A percentile compares a stretch with the other conserved stretches of the same genome.
Evolutionary conservation across 768 basidiomycete species (phyloP).

Genomic region (Lentinula lateritia): DNA sequence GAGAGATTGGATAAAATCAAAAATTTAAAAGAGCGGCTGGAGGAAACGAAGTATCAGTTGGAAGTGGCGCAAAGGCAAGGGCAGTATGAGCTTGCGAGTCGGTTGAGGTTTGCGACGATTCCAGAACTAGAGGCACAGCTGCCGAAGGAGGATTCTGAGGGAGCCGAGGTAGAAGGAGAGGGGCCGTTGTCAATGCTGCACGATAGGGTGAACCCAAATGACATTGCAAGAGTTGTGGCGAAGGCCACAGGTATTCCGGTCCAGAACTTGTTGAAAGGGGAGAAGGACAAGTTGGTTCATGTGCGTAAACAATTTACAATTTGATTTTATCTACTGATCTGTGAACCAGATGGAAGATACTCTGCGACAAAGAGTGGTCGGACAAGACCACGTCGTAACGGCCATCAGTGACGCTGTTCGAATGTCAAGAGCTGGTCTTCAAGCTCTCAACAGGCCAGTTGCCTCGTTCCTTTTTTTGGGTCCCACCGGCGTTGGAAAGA

Average conservation of each 20-base stretch:
- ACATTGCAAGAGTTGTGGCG: slow-evolving; percentile 85
- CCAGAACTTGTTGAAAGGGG: slow-evolving; percentile 81
- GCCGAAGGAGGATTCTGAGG: slow-evolving; percentile 48
- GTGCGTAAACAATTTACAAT: slow-evolving; percentile 35
- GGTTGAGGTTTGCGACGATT: slow-evolving; percentile 80
- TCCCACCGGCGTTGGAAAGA: slow-evolving; percentile 89
- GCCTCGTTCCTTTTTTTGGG: slow-evolving; percentile 92
- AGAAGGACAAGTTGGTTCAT: slow-evolving; percentile 84
- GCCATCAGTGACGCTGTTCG: slow-evolving; percentile 89
- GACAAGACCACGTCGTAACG: slow-evolving; percentile 84
- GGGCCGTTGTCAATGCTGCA: slow-evolving; percentile 65
- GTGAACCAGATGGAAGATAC: slow-evolving; percentile 76
- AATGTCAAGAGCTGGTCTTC: slow-evolving; percentile 86
- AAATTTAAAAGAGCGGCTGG: slow-evolving; percentile 66
- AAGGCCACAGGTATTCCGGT: slow-evolving; percentile 90
- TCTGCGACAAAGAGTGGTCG: slow-evolving; percentile 71
- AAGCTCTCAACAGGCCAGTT: slow-evolving; percentile 84
- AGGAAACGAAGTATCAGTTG: slow-evolving; percentile 79
- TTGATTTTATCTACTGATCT: not conserved
- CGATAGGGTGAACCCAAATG: slow-evolving; percentile 83
- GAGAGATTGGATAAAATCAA: slow-evolving; percentile 64
- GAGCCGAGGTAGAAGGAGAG: slow-evolving; percentile 31
- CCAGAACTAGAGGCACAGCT: slow-evolving; percentile 73
- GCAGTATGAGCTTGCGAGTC: slow-evolving; percentile 78
- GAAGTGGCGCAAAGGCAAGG: slow-evolving; percentile 88